Conservation (phyloP, 495 filamentous ascomycete species). For the Talaromyces liani region DNA sequence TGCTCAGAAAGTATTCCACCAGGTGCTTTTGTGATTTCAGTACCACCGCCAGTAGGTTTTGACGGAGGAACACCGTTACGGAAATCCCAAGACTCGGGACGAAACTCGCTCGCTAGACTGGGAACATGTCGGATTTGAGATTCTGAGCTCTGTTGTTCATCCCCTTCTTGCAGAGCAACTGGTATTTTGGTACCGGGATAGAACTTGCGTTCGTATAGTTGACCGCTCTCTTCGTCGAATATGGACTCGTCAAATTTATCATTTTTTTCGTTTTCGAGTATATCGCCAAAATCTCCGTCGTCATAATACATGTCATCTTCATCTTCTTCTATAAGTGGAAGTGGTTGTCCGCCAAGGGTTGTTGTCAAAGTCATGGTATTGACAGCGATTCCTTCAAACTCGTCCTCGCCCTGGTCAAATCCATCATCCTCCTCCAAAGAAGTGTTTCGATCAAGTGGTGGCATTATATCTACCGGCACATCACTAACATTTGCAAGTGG, state of each 20-base stretch:
- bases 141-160: constrained; percentile 24
- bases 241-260: constrained; percentile 67
- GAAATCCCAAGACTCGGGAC: constrained; percentile 8
- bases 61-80: constrained; percentile 19
- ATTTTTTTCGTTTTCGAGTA: constrained; percentile 40
- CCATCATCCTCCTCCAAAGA: not conserved
- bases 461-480: constrained; percentile 22
- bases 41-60: constrained; percentile 22
- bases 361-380: not conserved
- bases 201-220: constrained; percentile 37
- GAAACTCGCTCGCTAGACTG: constrained; percentile 36
- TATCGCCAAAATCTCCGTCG: constrained; percentile 62
- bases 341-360: not conserved
- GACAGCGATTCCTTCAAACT: not conserved
- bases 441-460: constrained; percentile 9
- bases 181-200: constrained; percentile 14
- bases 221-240: constrained; percentile 58
- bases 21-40: constrained; percentile 24
- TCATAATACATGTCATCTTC: constrained; percentile 80
- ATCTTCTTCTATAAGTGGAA: constrained; percentile 21
- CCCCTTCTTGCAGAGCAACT: constrained; percentile 9
- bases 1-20: constrained; percentile 46
- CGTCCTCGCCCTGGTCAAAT: not conserved
- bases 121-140: constrained; percentile 31
- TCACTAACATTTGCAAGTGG: constrained; percentile 18